phyloP scores from a whole-genome alignment of 2,329 filamentous ascomycete genomes.

The Pezicula rhizophila region DNA sequence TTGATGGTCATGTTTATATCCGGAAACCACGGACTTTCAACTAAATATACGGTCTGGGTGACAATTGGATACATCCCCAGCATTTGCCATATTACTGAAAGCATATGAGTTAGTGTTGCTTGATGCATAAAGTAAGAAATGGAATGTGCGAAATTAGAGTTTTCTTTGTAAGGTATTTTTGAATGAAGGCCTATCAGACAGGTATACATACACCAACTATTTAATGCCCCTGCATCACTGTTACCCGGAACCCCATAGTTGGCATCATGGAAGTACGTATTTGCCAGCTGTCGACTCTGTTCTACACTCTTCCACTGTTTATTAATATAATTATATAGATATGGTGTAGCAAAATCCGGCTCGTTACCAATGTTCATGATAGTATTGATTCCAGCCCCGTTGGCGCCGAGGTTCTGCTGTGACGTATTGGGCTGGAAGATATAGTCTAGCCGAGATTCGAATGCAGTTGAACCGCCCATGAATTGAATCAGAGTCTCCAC shows the following conservation, averaged over 20 bases:
- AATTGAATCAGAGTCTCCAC: slow-evolving; percentile 43
- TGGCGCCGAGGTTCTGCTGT: no score
- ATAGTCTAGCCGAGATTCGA: slow-evolving; percentile 39
- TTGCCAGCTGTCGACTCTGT: slow-evolving; percentile 28
- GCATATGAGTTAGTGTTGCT: no score
- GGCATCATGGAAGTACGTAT: slow-evolving; percentile 31
- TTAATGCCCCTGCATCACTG: slow-evolving; percentile 39
- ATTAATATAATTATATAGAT: slow-evolving; percentile 44
- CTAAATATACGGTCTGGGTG: slow-evolving; percentile 48
- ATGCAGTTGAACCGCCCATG: slow-evolving; percentile 44
- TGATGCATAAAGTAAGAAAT: no score
- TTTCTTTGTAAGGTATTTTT: no score
- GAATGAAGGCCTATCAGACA: no score
- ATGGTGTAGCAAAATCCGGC: slow-evolving; percentile 43
- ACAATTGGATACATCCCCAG: slow-evolving; percentile 47
- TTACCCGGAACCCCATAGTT: slow-evolving; percentile 38
- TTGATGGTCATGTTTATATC: slow-evolving; percentile 32
- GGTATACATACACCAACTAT: slow-evolving; percentile 31
- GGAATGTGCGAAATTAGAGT: no score
- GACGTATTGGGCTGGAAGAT: slow-evolving; percentile 28
- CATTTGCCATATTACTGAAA: slow-evolving; percentile 38
- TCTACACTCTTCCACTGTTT: slow-evolving; percentile 31
- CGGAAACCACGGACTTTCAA: slow-evolving; percentile 41
- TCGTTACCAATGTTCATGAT: slow-evolving; percentile 49
- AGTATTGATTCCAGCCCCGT: no score